Evolutionary conservation across 2,329 filamentous ascomycete genomes (phyloP).

Genomic region (Fusarium sp.): DNA sequence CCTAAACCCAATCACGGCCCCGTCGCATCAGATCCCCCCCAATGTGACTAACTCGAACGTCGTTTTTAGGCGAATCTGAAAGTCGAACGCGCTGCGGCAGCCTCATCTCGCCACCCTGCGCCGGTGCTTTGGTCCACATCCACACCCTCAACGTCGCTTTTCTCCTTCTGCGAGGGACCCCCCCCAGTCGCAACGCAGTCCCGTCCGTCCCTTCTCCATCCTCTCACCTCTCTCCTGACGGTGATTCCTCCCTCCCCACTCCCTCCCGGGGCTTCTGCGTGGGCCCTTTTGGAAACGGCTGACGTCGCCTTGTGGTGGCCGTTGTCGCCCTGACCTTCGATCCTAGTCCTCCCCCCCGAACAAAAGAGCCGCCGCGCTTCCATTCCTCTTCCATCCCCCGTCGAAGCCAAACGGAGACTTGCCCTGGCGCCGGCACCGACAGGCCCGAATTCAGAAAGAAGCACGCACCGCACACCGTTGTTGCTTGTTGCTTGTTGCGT

Average conservation of each 20-base stretch:
- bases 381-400: conserved; percentile 40
- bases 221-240: neutral
- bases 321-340: conserved; percentile 38
- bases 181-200: neutral
- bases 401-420: conserved; percentile 36
- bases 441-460: conserved; percentile 21
- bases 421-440: conserved; percentile 30
- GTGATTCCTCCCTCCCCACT: conserved; percentile 18
- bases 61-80: conserved; percentile 32
- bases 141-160: conserved; percentile 23
- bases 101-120: conserved; percentile 41
- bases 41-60: conserved; percentile 27
- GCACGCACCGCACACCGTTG: conserved; percentile 10
- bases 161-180: neutral
- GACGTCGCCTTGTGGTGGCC: conserved; percentile 29
- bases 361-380: conserved; percentile 46
- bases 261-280: conserved; percentile 23
- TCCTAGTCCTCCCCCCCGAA: conserved; percentile 37
- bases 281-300: conserved; percentile 37
- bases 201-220: conserved; percentile 25
- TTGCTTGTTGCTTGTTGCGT: neutral
- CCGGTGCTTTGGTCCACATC: conserved; percentile 32
- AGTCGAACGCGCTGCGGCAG: conserved; percentile 10
- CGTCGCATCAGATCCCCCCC: conserved; percentile 37
- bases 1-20: conserved; percentile 30